Conservation (phyloP, 768 basidiomycete species). For the Hypsizygus marmoreus region DNA sequence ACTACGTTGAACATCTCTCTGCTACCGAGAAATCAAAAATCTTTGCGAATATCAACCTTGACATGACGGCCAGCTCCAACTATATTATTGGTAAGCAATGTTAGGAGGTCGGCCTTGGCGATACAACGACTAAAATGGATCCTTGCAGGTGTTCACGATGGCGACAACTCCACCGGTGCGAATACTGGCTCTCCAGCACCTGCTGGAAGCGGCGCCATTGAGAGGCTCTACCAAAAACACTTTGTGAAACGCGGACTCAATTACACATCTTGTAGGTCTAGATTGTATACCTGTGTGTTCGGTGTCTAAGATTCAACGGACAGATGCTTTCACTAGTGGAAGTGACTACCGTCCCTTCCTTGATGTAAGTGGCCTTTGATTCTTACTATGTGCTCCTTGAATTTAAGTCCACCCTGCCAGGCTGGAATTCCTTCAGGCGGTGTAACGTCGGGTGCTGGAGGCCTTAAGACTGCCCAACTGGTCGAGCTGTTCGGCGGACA, state of each 20-base stretch:
- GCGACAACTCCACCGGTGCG: slow-evolving; percentile 30
- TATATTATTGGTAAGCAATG: slow-evolving; percentile 13
- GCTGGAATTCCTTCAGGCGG: slow-evolving; percentile 31
- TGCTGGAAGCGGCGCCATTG: slow-evolving; percentile 30
- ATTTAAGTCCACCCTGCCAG: neutral
- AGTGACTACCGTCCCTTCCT: slow-evolving; percentile 35
- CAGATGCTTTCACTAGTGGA: slow-evolving; percentile 25
- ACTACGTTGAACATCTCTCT: slow-evolving; percentile 29
- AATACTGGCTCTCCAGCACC: slow-evolving; percentile 23
- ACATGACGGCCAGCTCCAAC: slow-evolving; percentile 37
- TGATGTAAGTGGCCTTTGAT: slow-evolving; percentile 12
- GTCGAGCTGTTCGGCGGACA: slow-evolving; percentile 26
- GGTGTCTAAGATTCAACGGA: too few species aligned
- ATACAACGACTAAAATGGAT: too few species aligned
- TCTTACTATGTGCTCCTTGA: neutral
- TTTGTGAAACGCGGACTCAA: slow-evolving; percentile 21
- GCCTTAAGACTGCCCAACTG: slow-evolving; percentile 27
- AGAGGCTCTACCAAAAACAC: slow-evolving; percentile 29
- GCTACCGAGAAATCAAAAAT: slow-evolving; percentile 26
- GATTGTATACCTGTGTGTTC: too few species aligned
- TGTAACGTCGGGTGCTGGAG: slow-evolving; percentile 31
- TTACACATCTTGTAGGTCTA: slow-evolving; percentile 21
- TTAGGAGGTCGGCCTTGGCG: slow-evolving; percentile 7
- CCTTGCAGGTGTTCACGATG: slow-evolving; percentile 26
- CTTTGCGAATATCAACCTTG: slow-evolving; percentile 36